Evolutionary conservation across 176 grass and related monocot genomes (phyloP), one percentile per base, ranked within the genome.

Genomic region (Oropetium thomaeum): DNA sequence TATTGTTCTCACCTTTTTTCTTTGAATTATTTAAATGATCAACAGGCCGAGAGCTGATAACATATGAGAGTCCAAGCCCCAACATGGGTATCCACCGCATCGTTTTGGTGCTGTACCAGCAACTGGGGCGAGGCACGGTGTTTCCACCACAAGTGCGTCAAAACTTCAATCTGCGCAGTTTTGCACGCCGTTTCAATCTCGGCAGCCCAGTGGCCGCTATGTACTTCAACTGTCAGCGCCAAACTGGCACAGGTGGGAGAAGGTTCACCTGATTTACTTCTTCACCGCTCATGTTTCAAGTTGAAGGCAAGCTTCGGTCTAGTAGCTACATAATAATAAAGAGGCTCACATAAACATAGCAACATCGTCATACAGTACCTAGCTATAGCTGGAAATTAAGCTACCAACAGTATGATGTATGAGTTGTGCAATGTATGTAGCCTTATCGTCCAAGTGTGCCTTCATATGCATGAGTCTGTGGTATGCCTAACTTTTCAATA

Each of bases 171-270:
- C 34, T 74, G 5, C 91, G 75, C 59, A 82, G 65, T 27, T 97
- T 97, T 4, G 85, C 85, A 0, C 82, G 40, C 10, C 75, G 79
- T 28, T 77, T 81, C 78, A 88, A 93, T 69, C 78, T 97, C 10
- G 85, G 88, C 48, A 78, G 67, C 17, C 90, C 93, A 0, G 87
- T 93, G 3, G 93, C 93, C 1, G 87, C 90, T 0, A 28, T 57
- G 16, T 97, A 83, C 74, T 93, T 86, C 44, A 85, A 90, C 25
- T 97, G 93, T 31, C 93, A 97, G 79, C 86, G 93, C 25, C 85
- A 87, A 19, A 48, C 87, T 1, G 93, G 93, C 66, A 78, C 87
- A 16, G 93, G 93, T 9, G 93, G 93, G 4, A 87, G 90, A 81
- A 86, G 93, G 69, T 87, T 85, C 66, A 83, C 81, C 58, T 78